Percentiles rank a stretch among this genome's conserved stretches.
Evolutionary conservation across 2,329 filamentous ascomycete genomes (phyloP).

Genomic region (Phialophora tarda): DNA sequence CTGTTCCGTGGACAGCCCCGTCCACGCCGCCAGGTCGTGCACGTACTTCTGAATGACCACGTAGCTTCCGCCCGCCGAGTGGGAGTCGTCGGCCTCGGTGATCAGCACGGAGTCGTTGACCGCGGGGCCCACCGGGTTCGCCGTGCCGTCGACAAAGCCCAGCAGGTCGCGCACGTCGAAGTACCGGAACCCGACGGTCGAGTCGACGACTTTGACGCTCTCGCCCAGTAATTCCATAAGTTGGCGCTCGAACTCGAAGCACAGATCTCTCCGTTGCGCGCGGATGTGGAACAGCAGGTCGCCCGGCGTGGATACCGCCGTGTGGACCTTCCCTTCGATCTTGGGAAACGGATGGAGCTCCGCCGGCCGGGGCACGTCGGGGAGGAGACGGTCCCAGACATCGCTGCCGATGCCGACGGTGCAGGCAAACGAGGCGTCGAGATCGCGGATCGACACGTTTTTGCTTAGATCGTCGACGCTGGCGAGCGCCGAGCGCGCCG

Average conservation of each 20-base stretch:
- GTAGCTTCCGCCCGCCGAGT: constrained; percentile 58
- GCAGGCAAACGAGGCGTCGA: constrained; percentile 55
- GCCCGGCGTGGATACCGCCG: constrained; percentile 61
- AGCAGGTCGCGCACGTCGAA: constrained; percentile 65
- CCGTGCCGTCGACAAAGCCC: constrained; percentile 66
- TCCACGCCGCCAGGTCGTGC: constrained; percentile 59
- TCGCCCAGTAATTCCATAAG: constrained; percentile 57
- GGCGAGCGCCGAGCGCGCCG: constrained; percentile 54
- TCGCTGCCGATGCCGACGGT: constrained; percentile 61
- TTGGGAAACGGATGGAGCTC: constrained; percentile 56
- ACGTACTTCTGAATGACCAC: constrained; percentile 66
- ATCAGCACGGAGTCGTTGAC: constrained; percentile 55
- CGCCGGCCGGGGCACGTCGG: constrained; percentile 51
- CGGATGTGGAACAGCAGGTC: constrained; percentile 66
- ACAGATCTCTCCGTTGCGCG: constrained; percentile 61
- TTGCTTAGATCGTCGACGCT: constrained; percentile 56
- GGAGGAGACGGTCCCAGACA: constrained; percentile 58
- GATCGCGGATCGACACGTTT: constrained; percentile 60
- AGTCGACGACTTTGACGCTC: constrained; percentile 57
- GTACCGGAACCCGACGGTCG: constrained; percentile 64
- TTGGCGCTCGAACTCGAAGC: constrained; percentile 65
- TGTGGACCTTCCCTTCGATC: constrained; percentile 57
- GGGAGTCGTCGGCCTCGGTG: constrained; percentile 49
- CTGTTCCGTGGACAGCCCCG: constrained; percentile 53
- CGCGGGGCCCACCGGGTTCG: constrained; percentile 59